Percentiles rank a stretch among this genome's conserved stretches.
Conservation (phyloP, 164 flowering plant species). For the Protea cynaroides region DNA sequence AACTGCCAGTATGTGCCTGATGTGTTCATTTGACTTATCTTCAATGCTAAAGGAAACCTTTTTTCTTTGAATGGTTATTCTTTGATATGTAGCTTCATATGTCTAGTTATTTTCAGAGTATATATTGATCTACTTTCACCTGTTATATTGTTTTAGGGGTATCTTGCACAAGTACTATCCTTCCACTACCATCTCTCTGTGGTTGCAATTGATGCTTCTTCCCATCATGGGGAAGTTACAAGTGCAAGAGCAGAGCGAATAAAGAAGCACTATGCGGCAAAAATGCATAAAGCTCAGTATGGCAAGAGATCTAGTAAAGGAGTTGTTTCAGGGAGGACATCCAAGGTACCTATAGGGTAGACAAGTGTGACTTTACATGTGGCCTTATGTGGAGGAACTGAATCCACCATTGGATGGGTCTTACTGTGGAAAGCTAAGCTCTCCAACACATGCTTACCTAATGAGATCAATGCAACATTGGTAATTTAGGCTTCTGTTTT, state of each 20-base stretch:
- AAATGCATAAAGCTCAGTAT: conserved; percentile 47
- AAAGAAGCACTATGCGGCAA: conserved; percentile 66
- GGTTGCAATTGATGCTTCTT: conserved; percentile 78
- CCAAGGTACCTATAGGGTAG: conserved; percentile 3
- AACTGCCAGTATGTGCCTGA: not conserved
- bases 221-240: conserved; percentile 77
- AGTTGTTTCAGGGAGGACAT: conserved; percentile 1
- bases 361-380: not conserved
- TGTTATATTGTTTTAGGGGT: conserved; percentile 46
- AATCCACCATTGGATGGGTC: not conserved
- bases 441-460: too few species aligned
- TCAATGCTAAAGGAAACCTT: not conserved
- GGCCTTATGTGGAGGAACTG: not conserved
- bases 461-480: too few species aligned
- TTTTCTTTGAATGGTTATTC: too few species aligned
- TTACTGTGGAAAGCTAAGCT: not conserved
- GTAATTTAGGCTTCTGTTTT: too few species aligned
- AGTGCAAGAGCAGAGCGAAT: conserved; percentile 70
- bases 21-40: not conserved
- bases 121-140: not conserved
- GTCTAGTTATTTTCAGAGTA: too few species aligned
- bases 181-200: conserved; percentile 72
- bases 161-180: conserved; percentile 85
- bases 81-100: too few species aligned
- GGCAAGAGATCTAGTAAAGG: conserved; percentile 7